Base-by-base conservation (phyloP, 169 alveolate genomes). In the Neospora caninum region DNA sequence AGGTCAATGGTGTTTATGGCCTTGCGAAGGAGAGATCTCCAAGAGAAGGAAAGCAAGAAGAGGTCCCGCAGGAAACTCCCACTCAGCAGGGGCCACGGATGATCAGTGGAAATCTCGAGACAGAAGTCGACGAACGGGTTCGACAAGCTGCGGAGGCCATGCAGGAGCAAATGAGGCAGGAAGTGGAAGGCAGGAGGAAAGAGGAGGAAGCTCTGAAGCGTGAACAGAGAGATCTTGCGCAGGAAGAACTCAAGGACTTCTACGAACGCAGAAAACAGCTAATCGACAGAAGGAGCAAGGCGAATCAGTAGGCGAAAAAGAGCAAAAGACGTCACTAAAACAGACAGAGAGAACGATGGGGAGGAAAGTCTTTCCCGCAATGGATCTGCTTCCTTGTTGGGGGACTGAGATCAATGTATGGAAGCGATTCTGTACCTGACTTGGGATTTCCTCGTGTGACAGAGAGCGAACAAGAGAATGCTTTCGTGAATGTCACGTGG, bases 161-260 rank as follows among this genome's bases (percentile, higher is more conserved):
- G 38, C 89, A 42, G 69, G 67, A 41, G 89, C 89, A 82, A 31
- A 38, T 82, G 89, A 13, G 67, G n/a, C 53, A 41, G 67, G 89
- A 82, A 41, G 89, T 82, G 34, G 89, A 82, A 49, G 89, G 54
- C 54, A 1, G 89, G 38, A 13, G 89, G 31, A 38, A 36, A 42
- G 89, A 42, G 67, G 89, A 82, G 38, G 89, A 38, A 13, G 69
- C 31, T 38, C n/a, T 41, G 39, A 82, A 82, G 89, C n/a, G 41
- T 31, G 89, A 82, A 41, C 89, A 82, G 64, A 38, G 89, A 49
- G 89, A 82, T 18, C 89, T 82, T 27, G 89, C 89, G 0, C 89
- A 82, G 67, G 89, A 82, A 18, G 89, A 38, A 18, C 89, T 82
- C 67, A 38, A 42, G 64, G 89, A 82, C 34, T 82, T 82, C 89